Evolutionary conservation across 139 green algal genomes (phyloP), one percentile per base, ranked within the genome.

Genomic region (Coelastrella sp.): DNA sequence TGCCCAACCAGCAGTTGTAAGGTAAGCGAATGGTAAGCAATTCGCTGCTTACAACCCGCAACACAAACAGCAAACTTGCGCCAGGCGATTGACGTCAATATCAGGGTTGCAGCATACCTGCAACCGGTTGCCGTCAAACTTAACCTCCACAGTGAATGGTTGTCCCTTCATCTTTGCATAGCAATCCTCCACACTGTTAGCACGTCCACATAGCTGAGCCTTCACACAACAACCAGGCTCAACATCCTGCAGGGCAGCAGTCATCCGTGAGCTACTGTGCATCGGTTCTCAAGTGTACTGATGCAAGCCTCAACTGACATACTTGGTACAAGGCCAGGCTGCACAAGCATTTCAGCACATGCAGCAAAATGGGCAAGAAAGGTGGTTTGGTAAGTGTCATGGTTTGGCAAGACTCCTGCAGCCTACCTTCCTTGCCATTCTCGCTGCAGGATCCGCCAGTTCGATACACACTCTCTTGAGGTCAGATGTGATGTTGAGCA

Each of bases 61-160:
- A 47, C 32, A 47, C 32, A 47, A 47, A 47, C 32, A 47, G 32
- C 32, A 47, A n/a, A 47, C 32, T 47, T 47, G 32, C 32, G 32
- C 32, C 32, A 47, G 32, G 32, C 32, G 32, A 47, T 47, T 47
- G 32, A 47, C 32, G 32, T 47, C 32, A 47, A 47, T 71, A 11
- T 20, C 64, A 20, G 64, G 13, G 71, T 5, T 17, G 57, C 14
- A 14, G 8, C 91, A 64, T 23, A 94, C 92, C 91, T 94, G 91
- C 23, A 93, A 75, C 8, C 92, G n/a, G 80, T 93, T 86, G 0
- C 96, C 97, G 81, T 98, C 97, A 87, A 98, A 95, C 90, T 98
- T 98, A 65, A 92, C 94, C 79, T 99, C 97, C 20, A 95, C 85
- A 56, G 98, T 86, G 83, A 98, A 97, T 2, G 80, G 64, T 81